Conservation (phyloP, 2,329 filamentous ascomycete genomes). For the Colletotrichum graminicola region DNA sequence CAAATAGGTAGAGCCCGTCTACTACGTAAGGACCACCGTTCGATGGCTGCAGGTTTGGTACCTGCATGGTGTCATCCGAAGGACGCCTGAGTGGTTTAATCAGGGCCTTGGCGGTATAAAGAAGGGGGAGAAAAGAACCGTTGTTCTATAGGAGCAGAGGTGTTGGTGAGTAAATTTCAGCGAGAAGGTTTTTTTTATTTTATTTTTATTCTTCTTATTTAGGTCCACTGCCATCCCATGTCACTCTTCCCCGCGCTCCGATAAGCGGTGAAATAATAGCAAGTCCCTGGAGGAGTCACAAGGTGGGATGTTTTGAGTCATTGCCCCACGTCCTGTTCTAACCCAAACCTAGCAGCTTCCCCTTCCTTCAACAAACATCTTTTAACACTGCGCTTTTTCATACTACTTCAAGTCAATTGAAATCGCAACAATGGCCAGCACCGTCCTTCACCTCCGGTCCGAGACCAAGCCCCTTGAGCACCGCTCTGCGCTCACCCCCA, state of each 20-base stretch:
- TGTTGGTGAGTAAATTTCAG: not conserved
- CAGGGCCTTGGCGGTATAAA: not conserved
- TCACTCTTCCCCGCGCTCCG: conserved; percentile 38
- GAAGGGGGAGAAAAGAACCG: not conserved
- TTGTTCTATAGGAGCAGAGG: not conserved
- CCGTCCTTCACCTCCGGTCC: conserved; percentile 64
- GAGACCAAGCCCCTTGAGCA: conserved; percentile 71
- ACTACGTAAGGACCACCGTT: conserved; percentile 7
- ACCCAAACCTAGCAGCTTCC: conserved; percentile 24
- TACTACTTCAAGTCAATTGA: not conserved
- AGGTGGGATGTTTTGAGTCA: conserved; percentile 42
- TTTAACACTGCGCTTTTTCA: conserved; percentile 3
- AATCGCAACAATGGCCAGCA: conserved; percentile 42
- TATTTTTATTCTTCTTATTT: not conserved
- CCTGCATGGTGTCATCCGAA: conserved; percentile 24
- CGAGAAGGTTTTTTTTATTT: not conserved
- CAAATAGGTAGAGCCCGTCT: not conserved
- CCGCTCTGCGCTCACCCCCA: conserved; percentile 63
- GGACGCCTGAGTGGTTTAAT: conserved; percentile 5
- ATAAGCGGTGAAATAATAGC: conserved; percentile 33
- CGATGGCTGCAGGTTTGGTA: conserved; percentile 20
- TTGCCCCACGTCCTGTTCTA: conserved; percentile 29
- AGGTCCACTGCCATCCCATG: conserved; percentile 32
- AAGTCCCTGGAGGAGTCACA: conserved; percentile 18
- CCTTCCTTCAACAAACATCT: conserved; percentile 15